Evolutionary conservation across 768 basidiomycete genomes (phyloP).

Genomic region (Leccinum truebloodii): DNA sequence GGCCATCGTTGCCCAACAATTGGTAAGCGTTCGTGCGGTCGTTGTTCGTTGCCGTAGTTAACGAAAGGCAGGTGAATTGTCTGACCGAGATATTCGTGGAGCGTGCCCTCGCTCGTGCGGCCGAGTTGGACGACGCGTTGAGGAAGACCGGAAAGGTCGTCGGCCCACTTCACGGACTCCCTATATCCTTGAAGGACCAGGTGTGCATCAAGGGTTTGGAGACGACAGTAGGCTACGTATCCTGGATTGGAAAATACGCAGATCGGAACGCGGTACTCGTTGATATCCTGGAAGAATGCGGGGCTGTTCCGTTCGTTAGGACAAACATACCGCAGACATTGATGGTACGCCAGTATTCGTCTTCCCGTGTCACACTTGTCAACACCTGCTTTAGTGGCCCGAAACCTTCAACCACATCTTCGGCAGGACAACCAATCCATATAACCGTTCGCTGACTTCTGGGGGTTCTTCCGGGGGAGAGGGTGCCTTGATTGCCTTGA

Average conservation of each 20-base stretch:
- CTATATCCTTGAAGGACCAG: conserved; percentile 77
- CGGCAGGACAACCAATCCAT: conserved; percentile 76
- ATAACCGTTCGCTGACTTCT: conserved; percentile 65
- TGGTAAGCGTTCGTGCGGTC: conserved; percentile 43
- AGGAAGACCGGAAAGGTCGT: conserved; percentile 60
- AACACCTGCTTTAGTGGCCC: conserved; percentile 49
- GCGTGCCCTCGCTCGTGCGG: conserved; percentile 61
- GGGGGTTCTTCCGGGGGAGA: conserved; percentile 91
- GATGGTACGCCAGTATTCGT: conserved; percentile 47
- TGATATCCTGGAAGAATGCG: conserved; percentile 61
- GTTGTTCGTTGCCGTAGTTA: not conserved
- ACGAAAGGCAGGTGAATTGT: conserved; percentile 62
- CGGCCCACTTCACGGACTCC: conserved; percentile 76
- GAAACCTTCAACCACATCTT: conserved; percentile 82
- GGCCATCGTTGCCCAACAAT: conserved; percentile 77
- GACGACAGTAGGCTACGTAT: conserved; percentile 73
- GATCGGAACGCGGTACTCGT: conserved; percentile 61
- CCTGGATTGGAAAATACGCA: conserved; percentile 65
- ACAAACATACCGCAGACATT: conserved; percentile 80
- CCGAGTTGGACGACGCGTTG: conserved; percentile 63
- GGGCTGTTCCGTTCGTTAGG: conserved; percentile 71
- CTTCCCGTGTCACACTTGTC: not conserved
- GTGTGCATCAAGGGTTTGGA: conserved; percentile 67
- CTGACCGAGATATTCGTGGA: conserved; percentile 84
- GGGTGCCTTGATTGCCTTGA: conserved; percentile 63